A percentile compares a stretch with the other conserved stretches of the same genome.
These are phyloP conservation scores for Daldinia childiae DNA, from an alignment of 495 filamentous ascomycete genomes.

Conservation along the genomic window DNA sequence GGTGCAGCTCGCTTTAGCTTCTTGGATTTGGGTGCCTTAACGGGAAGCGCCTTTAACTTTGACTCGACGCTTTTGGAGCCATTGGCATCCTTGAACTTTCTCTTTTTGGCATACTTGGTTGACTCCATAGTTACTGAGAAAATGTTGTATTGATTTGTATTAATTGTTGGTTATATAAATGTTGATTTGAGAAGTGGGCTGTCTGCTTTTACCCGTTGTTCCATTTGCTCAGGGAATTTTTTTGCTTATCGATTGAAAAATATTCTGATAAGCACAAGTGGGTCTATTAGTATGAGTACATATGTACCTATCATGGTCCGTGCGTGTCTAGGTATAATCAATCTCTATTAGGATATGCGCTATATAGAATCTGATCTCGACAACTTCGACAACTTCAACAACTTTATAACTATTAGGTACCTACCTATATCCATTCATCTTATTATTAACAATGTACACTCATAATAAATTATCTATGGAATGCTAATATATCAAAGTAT, in stretches of 20 bases:
- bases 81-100: conserved; percentile 56
- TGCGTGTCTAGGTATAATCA: neutral
- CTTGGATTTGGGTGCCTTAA: conserved; percentile 42
- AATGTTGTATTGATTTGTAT: conserved; percentile 7
- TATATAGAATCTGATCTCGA: neutral
- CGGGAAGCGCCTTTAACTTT: conserved; percentile 23
- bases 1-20: conserved; percentile 45
- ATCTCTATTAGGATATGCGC: neutral
- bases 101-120: conserved; percentile 56
- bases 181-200: conserved; percentile 16
- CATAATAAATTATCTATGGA: neutral
- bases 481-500: neutral
- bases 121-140: conserved; percentile 50
- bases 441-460: neutral
- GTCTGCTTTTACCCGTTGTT: conserved; percentile 1
- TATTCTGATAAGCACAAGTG: conserved; percentile 7
- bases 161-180: neutral
- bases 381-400: neutral
- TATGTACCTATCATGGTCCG: neutral
- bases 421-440: neutral
- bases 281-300: neutral
- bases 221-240: conserved; percentile 20
- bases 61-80: conserved; percentile 40
- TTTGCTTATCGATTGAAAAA: conserved; percentile 41
- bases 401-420: neutral